Evolutionary conservation across 2,329 filamentous ascomycete genomes (phyloP), one percentile per base, ranked within the genome.

Genomic region (Dryadomyces sulphureus): DNA sequence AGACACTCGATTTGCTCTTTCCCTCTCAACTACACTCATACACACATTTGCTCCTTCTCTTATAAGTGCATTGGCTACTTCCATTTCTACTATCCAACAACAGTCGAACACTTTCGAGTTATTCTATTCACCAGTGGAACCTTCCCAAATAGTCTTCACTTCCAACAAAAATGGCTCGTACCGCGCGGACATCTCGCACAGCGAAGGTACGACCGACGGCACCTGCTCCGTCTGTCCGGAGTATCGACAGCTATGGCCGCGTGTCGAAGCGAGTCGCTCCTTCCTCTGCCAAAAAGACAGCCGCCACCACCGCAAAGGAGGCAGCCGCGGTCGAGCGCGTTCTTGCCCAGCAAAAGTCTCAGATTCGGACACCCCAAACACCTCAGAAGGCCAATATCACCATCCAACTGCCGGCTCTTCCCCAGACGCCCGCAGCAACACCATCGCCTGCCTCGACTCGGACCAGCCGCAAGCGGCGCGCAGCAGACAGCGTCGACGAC

Each of bases 291-390:
- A 49, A 52, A 39, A 48, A 53, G 39, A 12, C 47, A 4, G 38
- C 40, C 1, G 14, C 32, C 17, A 46, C 52, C 11, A 53, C 51
- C 44, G 19, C 46, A 17, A 52, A 57, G 16, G 17, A n/a, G 16
- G 17, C 34, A n/a, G 16, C 16, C 34, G 34, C 34, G 27, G 20
- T 47, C 24, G 50, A 57, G 41, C 56, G 58, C 42, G 50, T 53
- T 27, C 52, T 55, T n/a, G 53, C 60, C 30, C 65, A 66, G 52
- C 66, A 36, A n/a, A 36, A 7, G 34, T 7, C 16, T n/a, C 34
- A 36, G 34, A 36, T 7, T 7, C 69, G 53, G 57, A 61, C 50
- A 70, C 65, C 54, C 59, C 27, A 30, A 30, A 30, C 7, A 30
- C 27, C 14, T 7, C 22, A 38, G 25, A 41, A 41, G 25, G 8